Conservation (phyloP, 1,139 yeast species). For the Blastobotrys aristatus region DNA sequence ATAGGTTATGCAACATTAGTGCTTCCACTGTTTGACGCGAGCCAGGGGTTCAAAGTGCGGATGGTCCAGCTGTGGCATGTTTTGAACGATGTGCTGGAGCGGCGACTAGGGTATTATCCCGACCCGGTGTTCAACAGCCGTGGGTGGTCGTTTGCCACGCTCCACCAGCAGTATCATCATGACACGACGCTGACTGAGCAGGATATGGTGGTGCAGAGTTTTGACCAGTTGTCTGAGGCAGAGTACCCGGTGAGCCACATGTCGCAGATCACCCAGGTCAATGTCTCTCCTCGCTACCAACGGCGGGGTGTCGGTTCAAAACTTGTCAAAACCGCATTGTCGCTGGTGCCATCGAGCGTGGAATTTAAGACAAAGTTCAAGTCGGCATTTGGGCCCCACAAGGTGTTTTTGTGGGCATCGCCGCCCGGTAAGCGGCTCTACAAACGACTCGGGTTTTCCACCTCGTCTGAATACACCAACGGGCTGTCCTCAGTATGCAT, state of each 20-base stretch:
- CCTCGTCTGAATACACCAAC: constrained; percentile 1
- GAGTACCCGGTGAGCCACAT: constrained; percentile 2
- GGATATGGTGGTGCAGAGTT: neutral
- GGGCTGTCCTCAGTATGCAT: neutral
- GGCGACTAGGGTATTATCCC: constrained; percentile 2
- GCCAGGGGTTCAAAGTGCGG: neutral
- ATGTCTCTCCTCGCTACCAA: constrained; percentile 1
- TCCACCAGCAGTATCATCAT: constrained; percentile 5
- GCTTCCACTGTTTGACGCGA: neutral
- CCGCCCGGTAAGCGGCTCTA: constrained; percentile 1
- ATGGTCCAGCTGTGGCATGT: neutral
- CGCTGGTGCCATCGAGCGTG: neutral
- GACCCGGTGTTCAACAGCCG: constrained; percentile 7
- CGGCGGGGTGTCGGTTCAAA: constrained; percentile 2
- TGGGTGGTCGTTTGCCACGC: neutral
- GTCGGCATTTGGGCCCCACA: constrained; percentile 1
- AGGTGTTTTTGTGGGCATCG: constrained; percentile 4
- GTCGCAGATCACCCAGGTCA: constrained; percentile 1
- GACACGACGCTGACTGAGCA: neutral
- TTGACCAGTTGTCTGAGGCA: neutral
- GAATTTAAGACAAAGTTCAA: neutral
- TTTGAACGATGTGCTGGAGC: constrained; percentile 1
- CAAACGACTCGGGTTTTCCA: neutral
- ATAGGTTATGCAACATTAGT: constrained; percentile 3
- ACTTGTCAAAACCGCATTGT: neutral